A percentile compares a stretch with the other conserved stretches of the same genome.
Conservation (phyloP, 2,329 filamentous ascomycete species). For the Arthrobotrys sinensis region DNA sequence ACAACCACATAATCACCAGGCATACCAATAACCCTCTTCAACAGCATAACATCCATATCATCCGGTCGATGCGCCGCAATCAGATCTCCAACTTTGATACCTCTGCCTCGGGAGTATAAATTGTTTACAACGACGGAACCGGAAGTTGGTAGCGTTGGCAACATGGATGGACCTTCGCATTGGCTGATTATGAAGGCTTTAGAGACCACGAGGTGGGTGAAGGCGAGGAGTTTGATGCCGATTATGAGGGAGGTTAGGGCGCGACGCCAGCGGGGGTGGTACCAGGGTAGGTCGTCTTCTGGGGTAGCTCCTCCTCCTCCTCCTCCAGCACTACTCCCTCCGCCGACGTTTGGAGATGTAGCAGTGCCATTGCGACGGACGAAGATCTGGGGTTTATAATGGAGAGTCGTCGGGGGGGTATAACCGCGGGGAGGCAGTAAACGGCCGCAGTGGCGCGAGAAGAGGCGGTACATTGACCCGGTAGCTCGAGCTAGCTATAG, state of each 20-base stretch:
- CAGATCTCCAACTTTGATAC: conserved; percentile 83
- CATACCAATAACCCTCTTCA: conserved; percentile 85
- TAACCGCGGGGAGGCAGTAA: conserved; percentile 15
- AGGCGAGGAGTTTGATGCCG: conserved; percentile 70
- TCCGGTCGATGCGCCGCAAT: conserved; percentile 84
- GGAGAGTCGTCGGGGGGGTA: background rate
- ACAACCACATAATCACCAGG: conserved; percentile 74
- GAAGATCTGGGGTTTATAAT: background rate
- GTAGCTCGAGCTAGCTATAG: background rate
- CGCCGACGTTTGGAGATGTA: conserved; percentile 1
- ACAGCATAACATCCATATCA: conserved; percentile 74
- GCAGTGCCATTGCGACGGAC: conserved; percentile 43
- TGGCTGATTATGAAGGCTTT: conserved; percentile 76
- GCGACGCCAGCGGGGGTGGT: conserved; percentile 51
- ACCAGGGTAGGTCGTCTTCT: conserved; percentile 29
- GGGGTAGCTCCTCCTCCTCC: background rate
- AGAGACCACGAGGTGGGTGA: conserved; percentile 72
- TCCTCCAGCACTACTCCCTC: too few relatives aligned
- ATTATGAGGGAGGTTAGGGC: conserved; percentile 37
- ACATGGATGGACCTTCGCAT: conserved; percentile 85
- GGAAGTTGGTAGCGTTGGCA: conserved; percentile 81
- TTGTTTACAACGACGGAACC: conserved; percentile 80
- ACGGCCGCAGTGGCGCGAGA: conserved; percentile 39
- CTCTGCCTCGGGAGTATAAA: conserved; percentile 78
- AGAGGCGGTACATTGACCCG: conserved; percentile 46